A percentile compares a stretch with the other conserved stretches of the same genome.
phyloP scores from a whole-genome alignment of 495 filamentous ascomycete species.

The Aspergillus sclerotiicarbonarius region DNA sequence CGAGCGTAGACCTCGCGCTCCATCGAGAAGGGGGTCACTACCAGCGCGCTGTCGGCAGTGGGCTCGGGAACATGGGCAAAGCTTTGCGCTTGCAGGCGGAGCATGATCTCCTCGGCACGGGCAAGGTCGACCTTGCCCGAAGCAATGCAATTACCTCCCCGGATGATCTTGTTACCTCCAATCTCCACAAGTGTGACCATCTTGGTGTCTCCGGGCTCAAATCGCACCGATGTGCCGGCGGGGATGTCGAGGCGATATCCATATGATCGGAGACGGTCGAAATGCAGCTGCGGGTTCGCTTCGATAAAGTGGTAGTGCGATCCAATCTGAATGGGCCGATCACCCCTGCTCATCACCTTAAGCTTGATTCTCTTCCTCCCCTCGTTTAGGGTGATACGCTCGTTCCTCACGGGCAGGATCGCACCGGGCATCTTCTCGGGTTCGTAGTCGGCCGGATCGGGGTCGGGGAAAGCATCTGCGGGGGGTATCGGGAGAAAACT shows the following conservation, averaged over 20 bases:
- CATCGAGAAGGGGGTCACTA: conserved; percentile 61
- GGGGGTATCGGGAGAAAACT: conserved; percentile 84
- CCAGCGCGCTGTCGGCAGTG: conserved; percentile 48
- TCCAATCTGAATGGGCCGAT: conserved; percentile 88
- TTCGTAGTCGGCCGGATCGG: conserved; percentile 60
- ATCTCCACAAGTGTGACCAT: conserved; percentile 94
- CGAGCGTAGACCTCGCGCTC: conserved; percentile 72
- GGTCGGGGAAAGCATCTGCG: conserved; percentile 61
- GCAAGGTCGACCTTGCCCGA: conserved; percentile 64
- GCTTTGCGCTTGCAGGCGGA: conserved; percentile 61
- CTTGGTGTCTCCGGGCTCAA: conserved; percentile 91
- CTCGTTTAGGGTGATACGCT: conserved; percentile 65
- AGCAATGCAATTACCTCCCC: conserved; percentile 79
- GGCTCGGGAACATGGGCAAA: conserved; percentile 77
- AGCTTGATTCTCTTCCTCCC: conserved; percentile 71
- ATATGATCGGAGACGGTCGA: conserved; percentile 82
- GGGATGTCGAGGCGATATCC: conserved; percentile 88
- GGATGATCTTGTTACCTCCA: conserved; percentile 76
- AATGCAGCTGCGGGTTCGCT: conserved; percentile 84
- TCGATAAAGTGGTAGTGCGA: conserved; percentile 98
- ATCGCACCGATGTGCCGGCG: conserved; percentile 89
- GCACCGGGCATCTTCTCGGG: conserved; percentile 72
- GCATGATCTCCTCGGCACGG: conserved; percentile 62
- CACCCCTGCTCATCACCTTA: conserved; percentile 80
- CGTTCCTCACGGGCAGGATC: conserved; percentile 67